These are phyloP conservation scores for Fusarium buharicum DNA, from an alignment of 2,329 filamentous ascomycete genomes.

Conservation along the genomic window DNA sequence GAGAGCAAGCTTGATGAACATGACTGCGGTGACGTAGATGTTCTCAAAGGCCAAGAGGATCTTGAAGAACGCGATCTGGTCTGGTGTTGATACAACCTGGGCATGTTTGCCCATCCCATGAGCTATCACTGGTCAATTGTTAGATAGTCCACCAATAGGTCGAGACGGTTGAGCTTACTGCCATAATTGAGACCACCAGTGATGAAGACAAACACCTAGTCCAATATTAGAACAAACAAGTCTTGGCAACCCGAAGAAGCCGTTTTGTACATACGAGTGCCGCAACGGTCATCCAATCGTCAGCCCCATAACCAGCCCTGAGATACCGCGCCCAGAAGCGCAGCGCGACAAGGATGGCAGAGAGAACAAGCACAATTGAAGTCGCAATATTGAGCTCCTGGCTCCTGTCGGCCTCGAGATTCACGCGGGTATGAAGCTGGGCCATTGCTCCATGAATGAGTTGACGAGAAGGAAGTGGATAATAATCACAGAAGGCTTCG, in stretches of 20 bases:
- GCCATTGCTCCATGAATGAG: neutral
- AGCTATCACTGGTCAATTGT: conserved; percentile 17
- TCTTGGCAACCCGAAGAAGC: neutral
- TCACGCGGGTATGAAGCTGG: neutral
- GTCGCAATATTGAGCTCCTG: conserved; percentile 15
- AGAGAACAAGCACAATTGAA: conserved; percentile 13
- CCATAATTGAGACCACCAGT: conserved; percentile 27
- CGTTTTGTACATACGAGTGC: conserved; percentile 12
- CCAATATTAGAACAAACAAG: neutral
- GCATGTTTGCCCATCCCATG: conserved; percentile 29
- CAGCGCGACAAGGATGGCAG: conserved; percentile 13
- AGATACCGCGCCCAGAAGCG: conserved; percentile 25
- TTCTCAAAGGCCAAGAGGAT: conserved; percentile 30
- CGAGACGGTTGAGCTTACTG: neutral
- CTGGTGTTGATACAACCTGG: neutral
- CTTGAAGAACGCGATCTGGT: conserved; percentile 21
- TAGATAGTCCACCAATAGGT: neutral
- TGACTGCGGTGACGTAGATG: conserved; percentile 27
- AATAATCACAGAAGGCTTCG: too few relatives aligned
- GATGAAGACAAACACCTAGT: conserved; percentile 23
- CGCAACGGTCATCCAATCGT: conserved; percentile 27
- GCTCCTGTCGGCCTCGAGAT: conserved; percentile 3
- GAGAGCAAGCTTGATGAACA: conserved; percentile 31
- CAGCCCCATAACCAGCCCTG: conserved; percentile 11
- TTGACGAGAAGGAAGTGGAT: too few relatives aligned